phyloP scores from a whole-genome alignment of 768 basidiomycete species.

The Mycena alexandri region DNA sequence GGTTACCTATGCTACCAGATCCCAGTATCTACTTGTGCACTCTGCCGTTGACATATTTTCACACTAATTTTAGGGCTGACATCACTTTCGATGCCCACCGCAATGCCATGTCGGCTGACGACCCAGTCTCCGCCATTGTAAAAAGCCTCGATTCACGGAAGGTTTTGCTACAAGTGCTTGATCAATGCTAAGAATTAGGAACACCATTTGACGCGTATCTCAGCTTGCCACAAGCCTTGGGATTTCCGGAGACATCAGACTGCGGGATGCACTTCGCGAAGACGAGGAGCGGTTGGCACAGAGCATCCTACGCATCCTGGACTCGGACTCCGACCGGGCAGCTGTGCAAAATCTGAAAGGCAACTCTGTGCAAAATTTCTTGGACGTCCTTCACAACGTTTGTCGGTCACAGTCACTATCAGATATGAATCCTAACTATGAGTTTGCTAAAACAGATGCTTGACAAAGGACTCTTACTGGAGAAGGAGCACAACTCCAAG shows the following conservation, averaged over 20 bases:
- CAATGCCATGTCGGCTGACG: conserved; percentile 8
- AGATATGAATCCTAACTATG: not conserved
- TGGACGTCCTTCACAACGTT: conserved; percentile 27
- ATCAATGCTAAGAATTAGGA: not conserved
- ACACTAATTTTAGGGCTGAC: not conserved
- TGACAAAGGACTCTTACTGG: conserved; percentile 5
- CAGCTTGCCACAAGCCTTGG: conserved; percentile 9
- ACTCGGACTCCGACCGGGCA: conserved; percentile 9
- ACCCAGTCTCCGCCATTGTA: conserved; percentile 2
- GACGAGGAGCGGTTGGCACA: conserved; percentile 21
- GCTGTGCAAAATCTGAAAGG: conserved; percentile 5
- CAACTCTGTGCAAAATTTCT: conserved; percentile 9
- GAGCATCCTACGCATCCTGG: not conserved
- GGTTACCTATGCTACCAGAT: not conserved
- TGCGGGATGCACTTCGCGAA: conserved; percentile 10
- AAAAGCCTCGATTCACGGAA: conserved; percentile 18
- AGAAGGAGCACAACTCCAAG: conserved; percentile 3
- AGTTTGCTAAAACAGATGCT: conserved; percentile 8
- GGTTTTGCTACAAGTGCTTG: conserved; percentile 8
- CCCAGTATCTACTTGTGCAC: not conserved
- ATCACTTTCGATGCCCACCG: not conserved
- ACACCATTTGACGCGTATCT: not conserved
- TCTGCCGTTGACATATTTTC: not conserved
- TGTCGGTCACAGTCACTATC: not conserved
- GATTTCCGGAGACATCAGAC: not conserved